Conservation (phyloP, 2,329 filamentous ascomycete genomes). For the Sphaceloma murrayae region DNA sequence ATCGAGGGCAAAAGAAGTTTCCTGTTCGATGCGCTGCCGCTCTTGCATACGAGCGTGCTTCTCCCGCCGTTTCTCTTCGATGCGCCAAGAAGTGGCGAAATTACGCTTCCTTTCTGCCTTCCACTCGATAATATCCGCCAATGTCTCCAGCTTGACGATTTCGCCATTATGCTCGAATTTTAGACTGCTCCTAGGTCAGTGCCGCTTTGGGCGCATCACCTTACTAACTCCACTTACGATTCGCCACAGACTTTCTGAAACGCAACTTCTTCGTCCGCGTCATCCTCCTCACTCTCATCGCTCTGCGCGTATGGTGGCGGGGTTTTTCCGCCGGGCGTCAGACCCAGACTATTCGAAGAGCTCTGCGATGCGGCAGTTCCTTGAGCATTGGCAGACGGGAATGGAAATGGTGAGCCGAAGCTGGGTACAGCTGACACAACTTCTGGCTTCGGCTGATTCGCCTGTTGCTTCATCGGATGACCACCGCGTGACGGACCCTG, state of each 20-base stretch:
- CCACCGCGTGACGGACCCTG: neutral
- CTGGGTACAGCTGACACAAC: constrained; percentile 27
- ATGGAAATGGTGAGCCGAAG: constrained; percentile 24
- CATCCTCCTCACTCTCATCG: constrained; percentile 44
- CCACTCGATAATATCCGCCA: constrained; percentile 67
- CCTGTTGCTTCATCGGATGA: constrained; percentile 19
- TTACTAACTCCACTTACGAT: constrained; percentile 31
- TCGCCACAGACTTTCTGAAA: constrained; percentile 35
- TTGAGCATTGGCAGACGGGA: constrained; percentile 17
- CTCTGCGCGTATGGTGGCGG: constrained; percentile 19
- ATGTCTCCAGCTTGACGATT: constrained; percentile 43
- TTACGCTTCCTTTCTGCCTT: constrained; percentile 69
- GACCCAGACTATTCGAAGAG: constrained; percentile 60
- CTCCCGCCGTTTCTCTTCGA: constrained; percentile 44
- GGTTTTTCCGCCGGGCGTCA: constrained; percentile 46
- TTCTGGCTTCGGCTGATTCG: constrained; percentile 15
- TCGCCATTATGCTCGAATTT: constrained; percentile 49
- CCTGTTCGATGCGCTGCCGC: constrained; percentile 24
- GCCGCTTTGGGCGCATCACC: constrained; percentile 20
- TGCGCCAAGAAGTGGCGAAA: constrained; percentile 67
- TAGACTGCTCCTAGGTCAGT: constrained; percentile 28
- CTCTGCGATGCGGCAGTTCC: constrained; percentile 38
- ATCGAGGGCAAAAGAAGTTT: constrained; percentile 18
- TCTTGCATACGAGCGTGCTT: constrained; percentile 20
- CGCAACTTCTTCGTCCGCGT: constrained; percentile 59